Evolutionary conservation across 176 grass and related monocot genomes (phyloP), one percentile per base, ranked within the genome.

Genomic region (Saccharum spontaneum): DNA sequence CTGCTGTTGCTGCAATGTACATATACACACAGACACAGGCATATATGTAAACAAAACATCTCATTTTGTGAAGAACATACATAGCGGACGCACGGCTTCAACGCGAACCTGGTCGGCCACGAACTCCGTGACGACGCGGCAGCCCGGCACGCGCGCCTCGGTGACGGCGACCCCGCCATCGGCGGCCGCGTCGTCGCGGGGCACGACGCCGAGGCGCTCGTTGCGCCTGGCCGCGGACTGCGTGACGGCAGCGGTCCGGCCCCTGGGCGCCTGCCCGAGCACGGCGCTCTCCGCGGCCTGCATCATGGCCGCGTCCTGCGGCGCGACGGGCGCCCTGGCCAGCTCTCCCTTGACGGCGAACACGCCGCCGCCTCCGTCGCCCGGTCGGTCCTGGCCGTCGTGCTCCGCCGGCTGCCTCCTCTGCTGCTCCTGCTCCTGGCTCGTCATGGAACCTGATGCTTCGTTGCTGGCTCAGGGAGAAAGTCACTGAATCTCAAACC

Each of bases 221-320:
- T 92, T 91, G 33, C 78, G 61, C 22, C 17, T n/a, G 41, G 84
- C 83, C 34, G 92, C 86, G 0, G 92, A 90, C 62, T 85, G 89
- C 92, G 91, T 94, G 40, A 66, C 76, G 34, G 86, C 40, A 0
- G 92, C 92, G 12, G 89, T 48, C 1, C 87, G 46, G 24, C 84
- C 92, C 13, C 28, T 76, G 14, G 39, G 84, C 0, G 77, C 69
- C 9, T 69, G 38, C 1, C 60, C 60, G 3, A 94, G 77, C 43
- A 84, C 80, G 10, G 41, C 55, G 71, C 10, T 76, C 87, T 91
- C 77, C 0, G 87, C 84, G 0, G 81, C 73, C 75, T 83, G 87
- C 92, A 89, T 91, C 87, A 85, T 79, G 77, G 87, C 81, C 18
- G 84, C 84, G 48, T 94, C 89, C 75, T 68, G 10, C 14, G 77